phyloP scores from a whole-genome alignment of 441 rosid species.

The Dalechampia spathulata region DNA sequence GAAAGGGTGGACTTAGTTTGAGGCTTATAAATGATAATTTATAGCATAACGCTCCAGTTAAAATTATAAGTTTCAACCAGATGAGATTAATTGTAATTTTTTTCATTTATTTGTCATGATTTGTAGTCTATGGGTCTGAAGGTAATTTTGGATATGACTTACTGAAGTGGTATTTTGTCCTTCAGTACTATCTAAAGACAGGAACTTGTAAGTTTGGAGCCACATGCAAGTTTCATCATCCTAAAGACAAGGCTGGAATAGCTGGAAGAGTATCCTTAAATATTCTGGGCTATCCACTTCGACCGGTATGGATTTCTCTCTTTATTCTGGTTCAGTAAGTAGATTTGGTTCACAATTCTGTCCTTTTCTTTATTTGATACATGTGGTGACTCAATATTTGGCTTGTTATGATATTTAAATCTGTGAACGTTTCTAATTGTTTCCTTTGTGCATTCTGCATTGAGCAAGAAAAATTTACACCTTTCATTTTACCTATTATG shows the following conservation, averaged over 20 bases:
- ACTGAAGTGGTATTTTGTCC: conserved; percentile 19
- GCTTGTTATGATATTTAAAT: background rate
- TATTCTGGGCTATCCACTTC: conserved; percentile 89
- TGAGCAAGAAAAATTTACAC: no score
- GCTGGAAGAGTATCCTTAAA: conserved; percentile 88
- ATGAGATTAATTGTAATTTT: background rate
- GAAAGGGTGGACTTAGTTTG: background rate
- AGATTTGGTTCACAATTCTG: background rate
- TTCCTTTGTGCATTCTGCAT: background rate
- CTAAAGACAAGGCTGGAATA: conserved; percentile 94
- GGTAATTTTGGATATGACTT: background rate
- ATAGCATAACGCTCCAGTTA: background rate
- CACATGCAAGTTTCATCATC: conserved; percentile 99
- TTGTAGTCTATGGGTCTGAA: background rate
- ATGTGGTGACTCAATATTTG: background rate
- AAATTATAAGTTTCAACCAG: background rate
- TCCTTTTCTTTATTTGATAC: background rate
- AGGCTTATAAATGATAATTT: background rate
- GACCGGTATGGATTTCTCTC: conserved; percentile 52
- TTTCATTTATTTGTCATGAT: background rate
- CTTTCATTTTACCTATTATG: no score
- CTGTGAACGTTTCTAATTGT: background rate
- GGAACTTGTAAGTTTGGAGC: conserved; percentile 99
- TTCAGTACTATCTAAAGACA: conserved; percentile 88
- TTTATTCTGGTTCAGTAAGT: background rate